Base-by-base conservation (phyloP, 305 asterid species). In the Caryopteris hybrid region DNA sequence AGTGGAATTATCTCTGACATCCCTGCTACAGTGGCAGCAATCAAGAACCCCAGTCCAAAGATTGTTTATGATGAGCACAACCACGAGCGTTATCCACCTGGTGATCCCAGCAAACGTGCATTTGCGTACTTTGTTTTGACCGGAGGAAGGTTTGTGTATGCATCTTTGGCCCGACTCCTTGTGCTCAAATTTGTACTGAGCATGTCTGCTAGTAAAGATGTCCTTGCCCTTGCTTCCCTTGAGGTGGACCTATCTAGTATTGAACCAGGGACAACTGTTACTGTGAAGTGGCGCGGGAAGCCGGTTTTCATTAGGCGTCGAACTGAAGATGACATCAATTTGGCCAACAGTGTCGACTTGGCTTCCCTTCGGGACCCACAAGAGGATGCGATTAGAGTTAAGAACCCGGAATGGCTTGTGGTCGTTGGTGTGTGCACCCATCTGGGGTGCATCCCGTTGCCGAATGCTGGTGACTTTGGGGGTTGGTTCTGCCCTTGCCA, bases 401-500 rank as follows among this genome's bases (percentile, higher is more conserved):
- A 89, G 84, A 78, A 87, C 54, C 92, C 95, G 0, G 91, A 87
- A 46, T 89, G 96, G 96, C 95, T 87, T n/a, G 89, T 89, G 53
- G 91, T 89, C 11, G 67, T 89, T 36, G 96, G 95, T 38, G 95
- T 89, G 8, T 89, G 96, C 73, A 87, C 95, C 51, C 96, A 89
- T 67, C 66, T 89, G 68, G 96, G 96, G 14, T 89, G 96, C 82
- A 89, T 89, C 51, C 96, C 96, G 0, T 61, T 89, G 84, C 95
- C 96, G 5, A 87, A 89, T 82, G 96, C 95, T 3, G 96, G 96
- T 61, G 95, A 89, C 17, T 89, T 72, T 61, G 95, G 95, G 18
- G 96, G 96, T 27, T 89, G 95, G 95, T 89, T 89, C 60, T 89
- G 96, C 76, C 96, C 96, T 1, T 89, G 96, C 84, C 96, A 89